These are phyloP conservation scores for Dacryopinax primogenitus DNA, from an alignment of 768 basidiomycete species.

Conservation along the genomic window DNA sequence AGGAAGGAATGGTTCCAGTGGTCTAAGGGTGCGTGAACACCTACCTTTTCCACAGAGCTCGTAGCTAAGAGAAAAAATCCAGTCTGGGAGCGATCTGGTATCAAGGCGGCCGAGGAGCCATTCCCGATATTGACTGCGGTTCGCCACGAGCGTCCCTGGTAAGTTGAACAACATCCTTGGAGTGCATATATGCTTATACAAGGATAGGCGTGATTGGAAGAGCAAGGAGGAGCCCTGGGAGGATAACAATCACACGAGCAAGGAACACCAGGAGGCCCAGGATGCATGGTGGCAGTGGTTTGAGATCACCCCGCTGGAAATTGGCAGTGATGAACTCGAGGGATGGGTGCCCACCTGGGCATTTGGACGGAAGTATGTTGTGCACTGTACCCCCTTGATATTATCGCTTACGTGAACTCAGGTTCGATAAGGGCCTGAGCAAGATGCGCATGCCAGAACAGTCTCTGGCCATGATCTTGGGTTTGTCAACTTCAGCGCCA, in stretches of 20 bases:
- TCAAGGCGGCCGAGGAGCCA: conserved; percentile 16
- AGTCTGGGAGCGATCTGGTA: conserved; percentile 9
- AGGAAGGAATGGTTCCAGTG: conserved; percentile 17
- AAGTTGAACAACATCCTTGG: background rate
- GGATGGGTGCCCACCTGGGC: conserved; percentile 17
- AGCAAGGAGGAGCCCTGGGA: conserved; percentile 14
- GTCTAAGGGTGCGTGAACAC: conserved; percentile 13
- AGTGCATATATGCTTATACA: background rate
- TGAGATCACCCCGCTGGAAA: conserved; percentile 15
- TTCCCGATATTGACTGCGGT: conserved; percentile 15
- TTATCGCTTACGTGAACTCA: background rate
- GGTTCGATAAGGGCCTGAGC: conserved; percentile 12
- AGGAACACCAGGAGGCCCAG: conserved; percentile 14
- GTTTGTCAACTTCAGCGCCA: conserved; percentile 15
- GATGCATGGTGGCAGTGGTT: conserved; percentile 18
- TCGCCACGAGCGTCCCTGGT: conserved; percentile 17
- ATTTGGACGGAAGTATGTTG: conserved; percentile 12
- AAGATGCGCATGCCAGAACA: conserved; percentile 14
- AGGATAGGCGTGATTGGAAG: conserved; percentile 11
- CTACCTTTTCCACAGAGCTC: background rate
- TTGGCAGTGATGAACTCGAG: conserved; percentile 17
- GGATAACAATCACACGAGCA: conserved; percentile 14
- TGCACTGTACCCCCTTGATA: background rate
- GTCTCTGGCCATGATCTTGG: conserved; percentile 12
- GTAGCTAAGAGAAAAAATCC: background rate